Base-by-base conservation (phyloP, 805 yeast genomes). In the Ogataea nakhonphanomensis region DNA sequence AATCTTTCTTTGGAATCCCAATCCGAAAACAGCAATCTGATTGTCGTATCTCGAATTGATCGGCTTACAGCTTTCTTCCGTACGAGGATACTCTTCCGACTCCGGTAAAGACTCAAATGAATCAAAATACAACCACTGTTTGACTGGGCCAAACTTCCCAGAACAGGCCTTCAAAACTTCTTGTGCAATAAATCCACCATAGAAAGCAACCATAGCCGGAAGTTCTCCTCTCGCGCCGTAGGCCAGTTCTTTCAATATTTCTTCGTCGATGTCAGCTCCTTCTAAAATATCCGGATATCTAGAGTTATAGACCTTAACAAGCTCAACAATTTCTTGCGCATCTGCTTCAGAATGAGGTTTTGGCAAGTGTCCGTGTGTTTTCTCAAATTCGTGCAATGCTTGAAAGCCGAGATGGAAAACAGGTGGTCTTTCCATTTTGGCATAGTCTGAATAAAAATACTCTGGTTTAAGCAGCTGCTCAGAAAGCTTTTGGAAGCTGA, bases 131-230 rank as follows among this genome's bases (percentile, higher is more conserved):
- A 93, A 66, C 73, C 81, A 86, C 68, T 93, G 99, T 62, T 84
- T 83, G 39, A 91, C 70, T 7, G 99, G 99, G n/a, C 81, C 78
- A 57, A 90, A 93, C 66, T 93, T 93, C 36, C 97, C 95, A 8
- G 97, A 86, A 53, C 90, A 84, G 31, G 95, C 95, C 67, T 93
- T 93, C 59, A 93, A 74, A 14, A 87, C 96, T 66, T 93, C 99
- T 65, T 93, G 99, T 3, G 99, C 99, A 33, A 87, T 83, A 39
- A 91, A 70, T 25, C 98, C 98, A 62, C 99, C 99, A 56, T 80
- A 77, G 46, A 90, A 83, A 2, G 97, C 97, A 50, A 79, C 81
- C 59, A 88, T 66, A 26, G 91, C 95, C 14, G 96, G 95, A 34
- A 91, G 65, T 55, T 91, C 96, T 65, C 99, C 99, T 37, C 81